A percentile compares a stretch with the other conserved stretches of the same genome.
These are phyloP conservation scores for Diplodia mutila DNA, from an alignment of 2,329 filamentous ascomycete genomes.

Conservation along the genomic window DNA sequence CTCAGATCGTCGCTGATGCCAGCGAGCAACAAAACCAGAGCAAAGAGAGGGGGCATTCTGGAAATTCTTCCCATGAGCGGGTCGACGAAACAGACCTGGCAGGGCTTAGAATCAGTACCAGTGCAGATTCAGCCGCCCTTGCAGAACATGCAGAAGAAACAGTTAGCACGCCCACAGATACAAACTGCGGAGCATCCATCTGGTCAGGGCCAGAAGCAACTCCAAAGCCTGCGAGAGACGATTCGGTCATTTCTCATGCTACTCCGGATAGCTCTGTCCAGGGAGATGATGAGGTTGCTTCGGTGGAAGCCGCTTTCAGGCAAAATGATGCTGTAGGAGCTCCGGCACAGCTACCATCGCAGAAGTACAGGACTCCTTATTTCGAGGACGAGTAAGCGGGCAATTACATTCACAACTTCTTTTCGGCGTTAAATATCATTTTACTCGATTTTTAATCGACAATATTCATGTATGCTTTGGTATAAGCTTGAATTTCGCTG, in stretches of 20 bases:
- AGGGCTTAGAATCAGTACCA: neutral
- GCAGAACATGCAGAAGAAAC: neutral
- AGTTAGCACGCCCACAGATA: slow-evolving; percentile 9
- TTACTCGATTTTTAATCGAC: neutral
- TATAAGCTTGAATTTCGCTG: neutral
- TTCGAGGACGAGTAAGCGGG: slow-evolving; percentile 4
- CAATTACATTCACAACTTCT: neutral
- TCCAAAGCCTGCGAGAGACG: neutral
- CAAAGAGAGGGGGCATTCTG: neutral
- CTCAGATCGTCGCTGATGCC: neutral
- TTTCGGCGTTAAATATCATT: neutral
- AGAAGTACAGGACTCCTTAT: slow-evolving; percentile 10
- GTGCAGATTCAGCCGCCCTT: neutral
- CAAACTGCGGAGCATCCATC: slow-evolving; percentile 5
- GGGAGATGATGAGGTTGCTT: slow-evolving; percentile 5
- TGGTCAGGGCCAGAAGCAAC: slow-evolving; percentile 10
- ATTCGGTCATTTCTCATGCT: neutral
- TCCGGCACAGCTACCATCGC: neutral
- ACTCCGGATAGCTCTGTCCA: slow-evolving; percentile 17
- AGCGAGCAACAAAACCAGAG: neutral
- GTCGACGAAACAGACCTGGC: neutral
- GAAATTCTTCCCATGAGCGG: neutral
- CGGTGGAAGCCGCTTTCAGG: neutral
- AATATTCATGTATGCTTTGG: neutral
- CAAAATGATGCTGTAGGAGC: slow-evolving; percentile 6